phyloP scores from a whole-genome alignment of 345 rosid species.

The Combretum micranthum region DNA sequence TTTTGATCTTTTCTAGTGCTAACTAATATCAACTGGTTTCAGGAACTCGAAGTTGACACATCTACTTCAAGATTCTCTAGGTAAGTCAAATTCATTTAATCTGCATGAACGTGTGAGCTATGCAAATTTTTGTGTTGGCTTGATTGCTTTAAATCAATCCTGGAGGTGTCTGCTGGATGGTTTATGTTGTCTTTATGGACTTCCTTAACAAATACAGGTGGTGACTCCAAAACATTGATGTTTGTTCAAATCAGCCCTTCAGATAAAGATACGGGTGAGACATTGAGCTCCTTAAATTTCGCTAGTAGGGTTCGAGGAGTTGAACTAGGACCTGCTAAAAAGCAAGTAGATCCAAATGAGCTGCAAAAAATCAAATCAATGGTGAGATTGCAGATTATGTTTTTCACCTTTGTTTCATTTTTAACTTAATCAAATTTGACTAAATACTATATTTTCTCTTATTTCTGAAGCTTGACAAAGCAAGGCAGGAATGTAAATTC shows the following conservation, averaged over 20 bases:
- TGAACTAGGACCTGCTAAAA: constrained; percentile 77
- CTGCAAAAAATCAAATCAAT: constrained; percentile 69
- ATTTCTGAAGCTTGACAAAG: constrained; percentile 63
- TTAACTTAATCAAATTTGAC: neutral
- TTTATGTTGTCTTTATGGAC: no score
- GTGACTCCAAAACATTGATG: constrained; percentile 90
- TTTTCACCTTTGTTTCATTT: neutral
- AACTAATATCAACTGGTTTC: constrained; percentile 15
- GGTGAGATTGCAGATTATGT: constrained; percentile 32
- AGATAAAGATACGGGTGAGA: constrained; percentile 77
- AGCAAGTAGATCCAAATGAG: constrained; percentile 72
- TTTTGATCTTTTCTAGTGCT: neutral
- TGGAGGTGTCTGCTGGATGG: no score
- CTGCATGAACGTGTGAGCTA: no score
- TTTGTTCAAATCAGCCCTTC: constrained; percentile 96
- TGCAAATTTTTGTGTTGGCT: no score
- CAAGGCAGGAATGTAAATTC: constrained; percentile 61
- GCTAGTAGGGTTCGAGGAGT: constrained; percentile 91
- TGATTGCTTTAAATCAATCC: no score
- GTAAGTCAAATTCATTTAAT: constrained; percentile 26
- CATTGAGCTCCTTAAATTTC: constrained; percentile 78
- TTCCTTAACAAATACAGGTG: constrained; percentile 36
- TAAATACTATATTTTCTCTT: constrained; percentile 3
- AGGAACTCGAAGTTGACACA: constrained; percentile 98
- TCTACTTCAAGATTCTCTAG: constrained; percentile 91